Conservation (phyloP, 2,329 filamentous ascomycete species). For the Penicillium sp. region DNA sequence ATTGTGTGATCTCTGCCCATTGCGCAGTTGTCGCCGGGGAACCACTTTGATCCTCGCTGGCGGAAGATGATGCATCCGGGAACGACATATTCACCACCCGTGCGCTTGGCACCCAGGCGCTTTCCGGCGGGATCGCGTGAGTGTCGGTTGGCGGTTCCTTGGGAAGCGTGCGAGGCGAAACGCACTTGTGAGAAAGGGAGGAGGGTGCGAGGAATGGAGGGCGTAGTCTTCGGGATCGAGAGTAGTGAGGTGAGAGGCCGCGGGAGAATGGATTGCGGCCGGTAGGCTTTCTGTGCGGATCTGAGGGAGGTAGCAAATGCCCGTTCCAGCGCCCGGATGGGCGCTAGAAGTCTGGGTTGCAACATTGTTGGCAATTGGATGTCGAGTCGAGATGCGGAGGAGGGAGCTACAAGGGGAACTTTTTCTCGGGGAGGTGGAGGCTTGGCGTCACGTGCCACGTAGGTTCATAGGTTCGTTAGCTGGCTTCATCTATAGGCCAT, state of each 20-base stretch:
- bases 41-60: conserved; percentile 93
- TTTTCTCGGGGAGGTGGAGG: conserved; percentile 29
- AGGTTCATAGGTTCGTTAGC: conserved; percentile 19
- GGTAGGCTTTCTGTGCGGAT: conserved; percentile 29
- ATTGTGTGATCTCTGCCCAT: conserved; percentile 98
- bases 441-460: conserved; percentile 33
- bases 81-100: conserved; percentile 88
- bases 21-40: conserved; percentile 89
- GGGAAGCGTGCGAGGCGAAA: conserved; percentile 65
- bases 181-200: conserved; percentile 53
- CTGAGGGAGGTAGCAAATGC: conserved; percentile 36
- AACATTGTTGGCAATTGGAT: conserved; percentile 40
- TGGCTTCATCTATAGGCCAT: conserved; percentile 32
- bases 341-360: conserved; percentile 45
- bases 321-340: conserved; percentile 43
- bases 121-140: conserved; percentile 74
- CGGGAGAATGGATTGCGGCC: conserved; percentile 33
- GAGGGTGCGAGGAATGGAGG: conserved; percentile 34
- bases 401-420: conserved; percentile 28
- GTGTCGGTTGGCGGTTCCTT: conserved; percentile 67
- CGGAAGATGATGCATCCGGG: conserved; percentile 98
- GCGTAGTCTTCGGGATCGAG: conserved; percentile 28
- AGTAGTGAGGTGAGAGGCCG: conserved; percentile 31
- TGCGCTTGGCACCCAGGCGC: conserved; percentile 91
- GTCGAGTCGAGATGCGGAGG: conserved; percentile 19